These are phyloP conservation scores for Ganoderma resinaceum DNA, from an alignment of 1,284 basidiomycete species.

Conservation along the genomic window DNA sequence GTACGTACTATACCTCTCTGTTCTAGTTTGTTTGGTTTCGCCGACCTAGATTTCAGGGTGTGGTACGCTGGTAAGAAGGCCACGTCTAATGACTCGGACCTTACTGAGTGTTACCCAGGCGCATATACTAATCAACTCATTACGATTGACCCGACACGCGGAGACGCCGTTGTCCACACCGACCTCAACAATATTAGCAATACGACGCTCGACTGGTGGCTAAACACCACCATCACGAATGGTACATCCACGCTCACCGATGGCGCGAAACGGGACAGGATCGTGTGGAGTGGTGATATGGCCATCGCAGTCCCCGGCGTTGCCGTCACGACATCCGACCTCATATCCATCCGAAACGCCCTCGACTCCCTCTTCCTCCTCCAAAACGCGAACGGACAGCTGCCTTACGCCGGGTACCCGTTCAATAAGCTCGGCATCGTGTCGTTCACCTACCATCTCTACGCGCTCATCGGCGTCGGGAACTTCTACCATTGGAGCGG, in stretches of 20 bases:
- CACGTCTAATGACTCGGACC: no score
- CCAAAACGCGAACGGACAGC: constrained; percentile 16
- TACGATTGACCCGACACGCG: constrained; percentile 27
- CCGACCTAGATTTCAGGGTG: constrained; percentile 14
- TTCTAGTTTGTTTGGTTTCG: no score
- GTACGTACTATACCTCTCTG: constrained; percentile 2
- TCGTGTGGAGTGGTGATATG: constrained; percentile 32
- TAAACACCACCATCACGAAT: constrained; percentile 27
- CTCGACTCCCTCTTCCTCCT: constrained; percentile 27
- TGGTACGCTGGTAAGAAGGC: constrained; percentile 27
- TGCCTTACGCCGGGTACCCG: constrained; percentile 25
- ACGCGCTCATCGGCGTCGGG: constrained; percentile 29
- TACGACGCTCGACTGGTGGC: constrained; percentile 19
- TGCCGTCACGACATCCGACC: constrained; percentile 26
- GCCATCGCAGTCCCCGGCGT: constrained; percentile 27
- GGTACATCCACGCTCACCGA: constrained; percentile 26
- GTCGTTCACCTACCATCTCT: constrained; percentile 31
- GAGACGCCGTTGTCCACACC: constrained; percentile 13
- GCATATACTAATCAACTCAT: constrained; percentile 29
- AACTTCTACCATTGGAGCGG: constrained; percentile 32
- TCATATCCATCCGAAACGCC: constrained; percentile 27
- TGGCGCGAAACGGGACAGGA: constrained; percentile 28
- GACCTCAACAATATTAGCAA: neutral
- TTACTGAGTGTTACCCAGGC: constrained; percentile 1
- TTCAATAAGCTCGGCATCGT: constrained; percentile 21